Base-by-base conservation (phyloP, 208 protist genomes). In the Crithidia sp. region DNA sequence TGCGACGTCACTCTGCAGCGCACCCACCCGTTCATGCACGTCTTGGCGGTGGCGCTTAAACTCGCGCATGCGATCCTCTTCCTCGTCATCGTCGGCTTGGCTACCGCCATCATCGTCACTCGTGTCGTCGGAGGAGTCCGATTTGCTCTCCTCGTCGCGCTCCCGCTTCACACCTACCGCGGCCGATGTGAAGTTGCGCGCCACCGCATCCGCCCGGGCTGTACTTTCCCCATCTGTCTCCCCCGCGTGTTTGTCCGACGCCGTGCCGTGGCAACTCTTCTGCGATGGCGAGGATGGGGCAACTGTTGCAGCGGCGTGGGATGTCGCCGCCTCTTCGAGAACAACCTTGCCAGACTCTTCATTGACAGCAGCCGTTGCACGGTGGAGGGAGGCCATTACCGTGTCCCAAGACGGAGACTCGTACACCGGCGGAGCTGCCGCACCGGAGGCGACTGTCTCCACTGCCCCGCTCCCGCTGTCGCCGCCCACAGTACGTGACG, bases 51-150 rank as follows among this genome's bases (percentile, higher is more conserved):
- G 68, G 28, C 83, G 80, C 71, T 90, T 89, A 50, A 95, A 93
- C 45, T 95, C 86, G 5, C 77, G 72, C 81, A 93, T 86, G 5
- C 80, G 65, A 50, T 89, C 83, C 41, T 82, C 70, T 10, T 63
- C 69, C 17, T 81, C 73, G 5, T 81, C 71, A n/a, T 77, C 75
- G 14, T 75, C 71, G 2, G 80, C 73, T 8, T 83, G 28, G 28
- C 28, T 28, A 28, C 28, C 28, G 28, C 28, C 69, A 9, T 79
- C 76, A 16, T 54, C 69, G 47, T 66, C 58, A 5, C 64, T 59
- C 5, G 66, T 45, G 12, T 54, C 63, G 12, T 60, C n/a, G 10
- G 19, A 10, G 17, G n/a, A 7, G 16, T n/a, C 36, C 16, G 44
- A 28, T 6, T 13, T 13, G 10, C n/a, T 39, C 0, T 37, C 47